Percentiles rank a stretch among this genome's conserved stretches.
These are phyloP conservation scores for Amaranthus hypochondriacus DNA, from an alignment of 148 eudicot genomes.

Conservation along the genomic window DNA sequence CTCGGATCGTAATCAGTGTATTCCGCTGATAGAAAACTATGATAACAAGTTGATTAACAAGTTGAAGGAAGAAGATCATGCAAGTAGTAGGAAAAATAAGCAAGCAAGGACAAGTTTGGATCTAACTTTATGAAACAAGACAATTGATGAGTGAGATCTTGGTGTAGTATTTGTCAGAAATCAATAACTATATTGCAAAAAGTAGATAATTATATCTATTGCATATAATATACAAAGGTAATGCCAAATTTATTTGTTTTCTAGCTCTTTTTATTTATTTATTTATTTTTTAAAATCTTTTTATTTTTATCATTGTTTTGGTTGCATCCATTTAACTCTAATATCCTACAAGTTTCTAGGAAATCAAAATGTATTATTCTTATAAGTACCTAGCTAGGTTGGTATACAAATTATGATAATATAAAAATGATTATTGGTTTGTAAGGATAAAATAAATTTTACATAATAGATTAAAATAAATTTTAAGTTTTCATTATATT, in stretches of 20 bases:
- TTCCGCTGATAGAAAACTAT: background rate
- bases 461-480: too few species aligned
- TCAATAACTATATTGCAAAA: constrained; percentile 15
- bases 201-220: constrained; percentile 30
- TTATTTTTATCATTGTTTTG: constrained; percentile 20
- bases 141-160: constrained; percentile 60
- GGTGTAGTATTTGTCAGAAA: constrained; percentile 32
- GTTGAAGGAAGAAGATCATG: constrained; percentile 12
- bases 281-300: background rate
- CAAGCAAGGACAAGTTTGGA: constrained; percentile 44
- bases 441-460: too few species aligned
- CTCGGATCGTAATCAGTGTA: background rate
- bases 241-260: constrained; percentile 28
- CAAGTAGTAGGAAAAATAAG: constrained; percentile 16
- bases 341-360: constrained; percentile 23
- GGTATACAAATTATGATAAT: too few species aligned
- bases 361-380: constrained; percentile 18
- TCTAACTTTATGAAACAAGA: constrained; percentile 60
- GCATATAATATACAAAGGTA: constrained; percentile 27
- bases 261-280: constrained; percentile 3
- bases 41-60: constrained; percentile 14
- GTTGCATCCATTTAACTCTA: constrained; percentile 2
- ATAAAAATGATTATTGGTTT: too few species aligned
- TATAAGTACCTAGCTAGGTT: background rate
- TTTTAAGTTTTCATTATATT: too few species aligned